Base-by-base conservation (phyloP, 176 grass and related monocot genomes). In the Rhynchospora pubera region DNA sequence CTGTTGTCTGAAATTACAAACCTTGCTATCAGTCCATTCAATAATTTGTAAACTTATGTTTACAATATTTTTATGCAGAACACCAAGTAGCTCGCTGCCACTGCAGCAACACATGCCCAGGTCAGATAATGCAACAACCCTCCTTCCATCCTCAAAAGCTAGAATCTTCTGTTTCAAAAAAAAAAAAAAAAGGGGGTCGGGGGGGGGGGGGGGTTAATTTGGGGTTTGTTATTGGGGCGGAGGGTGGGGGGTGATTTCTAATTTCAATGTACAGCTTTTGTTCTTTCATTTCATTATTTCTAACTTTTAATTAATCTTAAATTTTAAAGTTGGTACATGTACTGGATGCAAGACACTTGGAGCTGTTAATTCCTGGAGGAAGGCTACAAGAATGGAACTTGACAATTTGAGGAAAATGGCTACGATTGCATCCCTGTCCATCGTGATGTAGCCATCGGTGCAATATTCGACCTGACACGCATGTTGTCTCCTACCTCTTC, bases 331-430 rank as follows among this genome's bases (percentile, higher is more conserved):
- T 84, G 26, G 84, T 88, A 87, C 93, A 97, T 85, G 84, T 97
- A 50, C 67, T 97, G 81, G 93, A 93, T 0, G 77, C 89, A 2
- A 77, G 93, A 24, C 93, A 97, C 87, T 79, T 62, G 60, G 91
- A 97, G 85, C 83, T 97, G 66, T 93, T n/a, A n/a, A n/a, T n/a
- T 91, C 81, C 81, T 91, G 79, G 93, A 97, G 83, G 65, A 86
- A 42, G 61, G 68, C 5, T 97, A 85, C 89, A 82, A 52, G 85
- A 51, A 89, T 46, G 83, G 87, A 13, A 91, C 70, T 57, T 88
- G 87, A 87, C 80, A 81, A 87, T 97, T 90, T 57, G 87, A 93
- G 87, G 78, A 87, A 32, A 47, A 93, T 28, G 93, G 89, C 7
- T 12, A n/a, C 89, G 82, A 86, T 86, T 88, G 88, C 30, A 78